Evolutionary conservation across 1,284 basidiomycete species (phyloP).

Genomic region (Mycena citricolor): DNA sequence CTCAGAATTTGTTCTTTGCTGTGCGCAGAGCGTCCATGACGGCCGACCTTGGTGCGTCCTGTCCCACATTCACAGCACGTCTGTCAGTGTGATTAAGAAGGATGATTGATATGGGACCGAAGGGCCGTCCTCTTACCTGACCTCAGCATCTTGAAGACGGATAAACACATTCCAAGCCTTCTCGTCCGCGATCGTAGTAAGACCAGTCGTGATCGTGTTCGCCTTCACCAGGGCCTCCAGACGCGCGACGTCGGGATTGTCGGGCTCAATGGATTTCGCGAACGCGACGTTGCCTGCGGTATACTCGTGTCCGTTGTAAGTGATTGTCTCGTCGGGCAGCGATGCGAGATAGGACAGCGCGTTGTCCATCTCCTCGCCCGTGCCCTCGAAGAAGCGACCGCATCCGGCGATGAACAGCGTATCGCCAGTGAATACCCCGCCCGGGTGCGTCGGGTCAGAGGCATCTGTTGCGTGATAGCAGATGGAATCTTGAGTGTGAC

Average conservation of each 20-base stretch:
- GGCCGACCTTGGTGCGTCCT: constrained; percentile 46
- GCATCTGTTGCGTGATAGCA: constrained; percentile 80
- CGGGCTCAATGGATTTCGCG: constrained; percentile 65
- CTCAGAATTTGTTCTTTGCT: constrained; percentile 81
- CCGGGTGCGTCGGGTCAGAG: constrained; percentile 49
- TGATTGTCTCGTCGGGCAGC: constrained; percentile 80
- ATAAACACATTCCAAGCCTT: constrained; percentile 87
- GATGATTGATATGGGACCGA: background rate
- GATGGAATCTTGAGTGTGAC: constrained; percentile 96
- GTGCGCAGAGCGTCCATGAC: constrained; percentile 78
- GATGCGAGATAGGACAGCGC: constrained; percentile 75
- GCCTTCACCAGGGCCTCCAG: constrained; percentile 54
- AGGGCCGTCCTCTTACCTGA: constrained; percentile 59
- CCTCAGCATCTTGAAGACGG: constrained; percentile 57
- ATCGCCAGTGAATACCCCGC: constrained; percentile 93
- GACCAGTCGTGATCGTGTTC: constrained; percentile 67
- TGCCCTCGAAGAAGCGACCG: constrained; percentile 97
- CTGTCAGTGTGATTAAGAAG: constrained; percentile 1
- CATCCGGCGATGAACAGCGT: constrained; percentile 94
- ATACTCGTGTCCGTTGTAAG: constrained; percentile 95
- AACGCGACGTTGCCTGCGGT: constrained; percentile 70
- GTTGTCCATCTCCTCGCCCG: constrained; percentile 80
- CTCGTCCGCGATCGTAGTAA: constrained; percentile 83
- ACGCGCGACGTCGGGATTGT: constrained; percentile 53
- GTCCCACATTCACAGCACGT: constrained; percentile 28